Conservation (phyloP, 1,284 basidiomycete species). For the Sporisorium iseilematis-ciliati region DNA sequence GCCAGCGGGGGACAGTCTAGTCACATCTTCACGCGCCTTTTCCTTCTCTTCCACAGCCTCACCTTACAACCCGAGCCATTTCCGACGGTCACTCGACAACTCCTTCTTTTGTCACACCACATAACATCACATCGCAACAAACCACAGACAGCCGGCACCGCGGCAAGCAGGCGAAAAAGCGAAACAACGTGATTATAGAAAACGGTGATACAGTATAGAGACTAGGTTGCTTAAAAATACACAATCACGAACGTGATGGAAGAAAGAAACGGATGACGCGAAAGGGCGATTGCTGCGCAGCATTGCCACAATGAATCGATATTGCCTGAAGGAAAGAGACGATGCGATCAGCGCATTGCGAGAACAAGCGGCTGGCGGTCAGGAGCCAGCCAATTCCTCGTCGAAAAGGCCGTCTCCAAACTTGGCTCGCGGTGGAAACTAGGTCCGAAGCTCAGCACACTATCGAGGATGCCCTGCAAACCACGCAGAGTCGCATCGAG, state of each 20-base stretch:
- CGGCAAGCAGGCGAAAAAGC: constrained; percentile 2
- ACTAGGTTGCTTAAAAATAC: constrained; percentile 13
- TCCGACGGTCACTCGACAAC: too few species aligned
- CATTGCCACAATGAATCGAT: not conserved
- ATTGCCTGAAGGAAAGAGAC: not conserved
- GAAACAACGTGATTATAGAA: constrained; percentile 19
- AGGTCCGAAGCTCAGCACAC: constrained; percentile 45
- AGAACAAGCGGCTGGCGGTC: constrained; percentile 32
- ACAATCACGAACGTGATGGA: not conserved
- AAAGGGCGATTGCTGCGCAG: not conserved
- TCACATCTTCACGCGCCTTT: too few species aligned
- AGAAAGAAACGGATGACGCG: not conserved
- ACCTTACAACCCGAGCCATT: too few species aligned
- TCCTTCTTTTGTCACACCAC: not conserved
- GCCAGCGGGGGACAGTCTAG: too few species aligned
- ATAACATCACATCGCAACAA: too few species aligned
- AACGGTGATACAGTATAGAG: not conserved
- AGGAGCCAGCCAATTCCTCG: constrained; percentile 44
- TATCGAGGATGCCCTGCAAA: constrained; percentile 44
- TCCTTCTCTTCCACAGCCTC: too few species aligned
- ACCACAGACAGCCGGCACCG: not conserved
- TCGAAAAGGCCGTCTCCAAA: constrained; percentile 40
- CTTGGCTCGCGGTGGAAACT: constrained; percentile 42
- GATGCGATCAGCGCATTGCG: constrained; percentile 25
- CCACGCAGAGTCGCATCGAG: constrained; percentile 38